Percentiles rank a stretch among this genome's conserved stretches.
These are phyloP conservation scores for Centella asiatica DNA, from an alignment of 129 eudicot species.

Conservation along the genomic window DNA sequence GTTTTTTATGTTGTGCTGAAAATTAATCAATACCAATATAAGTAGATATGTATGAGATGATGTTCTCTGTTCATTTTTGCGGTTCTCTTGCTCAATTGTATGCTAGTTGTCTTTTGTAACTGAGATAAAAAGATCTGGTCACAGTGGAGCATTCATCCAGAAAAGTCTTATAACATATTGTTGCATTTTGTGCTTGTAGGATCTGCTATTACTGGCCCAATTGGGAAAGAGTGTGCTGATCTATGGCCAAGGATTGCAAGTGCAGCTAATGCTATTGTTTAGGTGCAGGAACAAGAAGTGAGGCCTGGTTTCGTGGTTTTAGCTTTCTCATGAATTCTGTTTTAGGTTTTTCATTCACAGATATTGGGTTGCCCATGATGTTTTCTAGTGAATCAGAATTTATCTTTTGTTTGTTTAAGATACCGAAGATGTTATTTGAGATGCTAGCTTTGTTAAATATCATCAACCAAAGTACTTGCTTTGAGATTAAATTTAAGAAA, in stretches of 20 bases:
- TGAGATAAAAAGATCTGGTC: no score
- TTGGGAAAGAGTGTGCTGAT: slow-evolving; percentile 91
- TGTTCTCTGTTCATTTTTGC: no score
- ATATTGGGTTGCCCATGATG: background rate
- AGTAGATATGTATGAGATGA: no score
- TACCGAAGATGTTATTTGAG: background rate
- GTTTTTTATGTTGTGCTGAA: no score
- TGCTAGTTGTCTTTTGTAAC: no score
- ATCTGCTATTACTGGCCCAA: slow-evolving; percentile 93
- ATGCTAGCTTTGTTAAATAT: no score
- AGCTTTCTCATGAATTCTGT: background rate
- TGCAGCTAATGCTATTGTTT: slow-evolving; percentile 91
- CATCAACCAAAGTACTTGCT: no score
- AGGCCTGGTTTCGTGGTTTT: background rate
- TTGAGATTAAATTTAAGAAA: no score
- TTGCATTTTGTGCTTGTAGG: slow-evolving; percentile 30
- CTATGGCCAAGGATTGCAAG: slow-evolving; percentile 90
- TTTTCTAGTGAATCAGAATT: background rate
- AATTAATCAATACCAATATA: no score
- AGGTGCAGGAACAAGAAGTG: slow-evolving; percentile 7
- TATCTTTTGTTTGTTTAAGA: background rate
- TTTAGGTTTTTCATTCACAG: background rate
- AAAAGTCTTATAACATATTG: background rate
- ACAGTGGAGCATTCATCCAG: no score
- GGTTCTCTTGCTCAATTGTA: no score